These are phyloP conservation scores for Nigrograna mackinnonii DNA, from an alignment of 2,329 filamentous ascomycete genomes.

Conservation along the genomic window DNA sequence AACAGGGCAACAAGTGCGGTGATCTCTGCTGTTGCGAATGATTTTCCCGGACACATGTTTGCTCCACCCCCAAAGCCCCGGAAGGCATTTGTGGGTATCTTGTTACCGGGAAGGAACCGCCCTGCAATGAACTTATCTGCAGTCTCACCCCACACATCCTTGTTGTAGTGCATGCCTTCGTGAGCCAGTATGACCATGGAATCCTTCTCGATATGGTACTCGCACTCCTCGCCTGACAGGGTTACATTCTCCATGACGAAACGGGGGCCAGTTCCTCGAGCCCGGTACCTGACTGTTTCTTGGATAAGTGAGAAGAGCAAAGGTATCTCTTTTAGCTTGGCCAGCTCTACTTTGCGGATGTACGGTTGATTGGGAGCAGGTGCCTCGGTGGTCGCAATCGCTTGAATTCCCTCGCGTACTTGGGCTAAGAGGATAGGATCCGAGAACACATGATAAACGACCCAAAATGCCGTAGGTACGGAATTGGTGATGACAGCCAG, in stretches of 20 bases:
- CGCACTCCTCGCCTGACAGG: slow-evolving; percentile 16
- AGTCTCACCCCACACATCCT: slow-evolving; percentile 27
- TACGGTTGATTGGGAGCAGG: background rate
- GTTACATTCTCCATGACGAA: slow-evolving; percentile 32
- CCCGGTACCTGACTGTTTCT: slow-evolving; percentile 41
- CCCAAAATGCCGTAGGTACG: slow-evolving; percentile 43
- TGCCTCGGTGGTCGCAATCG: background rate
- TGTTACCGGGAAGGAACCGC: slow-evolving; percentile 19
- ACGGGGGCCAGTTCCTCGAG: slow-evolving; percentile 34
- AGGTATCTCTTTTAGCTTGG: slow-evolving; percentile 14
- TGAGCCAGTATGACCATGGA: slow-evolving; percentile 27
- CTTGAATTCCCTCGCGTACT: slow-evolving; percentile 24
- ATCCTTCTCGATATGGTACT: slow-evolving; percentile 34
- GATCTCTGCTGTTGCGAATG: slow-evolving; percentile 29
- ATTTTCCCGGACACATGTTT: slow-evolving; percentile 30
- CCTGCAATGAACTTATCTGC: slow-evolving; percentile 30
- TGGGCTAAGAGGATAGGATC: slow-evolving; percentile 30
- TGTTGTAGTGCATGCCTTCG: slow-evolving; percentile 25
- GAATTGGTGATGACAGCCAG: slow-evolving; percentile 45
- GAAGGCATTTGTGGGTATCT: background rate
- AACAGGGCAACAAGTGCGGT: slow-evolving; percentile 22
- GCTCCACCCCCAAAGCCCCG: slow-evolving; percentile 25
- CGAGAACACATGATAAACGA: slow-evolving; percentile 38
- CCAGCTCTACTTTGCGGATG: slow-evolving; percentile 23
- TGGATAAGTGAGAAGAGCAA: slow-evolving; percentile 43